Conservation (phyloP, 2,329 filamentous ascomycete genomes). For the Hypoxylon sp. region DNA sequence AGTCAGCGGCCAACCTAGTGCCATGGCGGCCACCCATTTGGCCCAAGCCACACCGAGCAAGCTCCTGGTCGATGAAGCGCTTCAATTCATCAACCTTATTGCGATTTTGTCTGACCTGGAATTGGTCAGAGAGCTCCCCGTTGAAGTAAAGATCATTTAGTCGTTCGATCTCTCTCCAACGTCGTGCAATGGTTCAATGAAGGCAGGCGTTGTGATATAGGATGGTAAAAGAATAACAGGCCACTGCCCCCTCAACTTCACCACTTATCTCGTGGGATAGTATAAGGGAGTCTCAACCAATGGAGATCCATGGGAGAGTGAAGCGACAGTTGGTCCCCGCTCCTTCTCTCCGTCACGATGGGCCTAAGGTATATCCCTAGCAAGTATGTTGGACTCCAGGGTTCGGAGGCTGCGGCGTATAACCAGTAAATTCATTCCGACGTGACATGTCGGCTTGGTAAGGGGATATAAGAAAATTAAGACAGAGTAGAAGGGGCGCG, state of each 20-base stretch:
- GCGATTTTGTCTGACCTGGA: neutral
- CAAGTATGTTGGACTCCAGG: slow-evolving; percentile 54
- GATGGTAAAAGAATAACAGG: neutral
- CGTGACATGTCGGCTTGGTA: slow-evolving; percentile 67
- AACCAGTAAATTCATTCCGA: slow-evolving; percentile 61
- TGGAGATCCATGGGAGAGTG: slow-evolving; percentile 71
- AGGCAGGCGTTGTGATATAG: too few species aligned
- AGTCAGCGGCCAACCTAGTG: neutral
- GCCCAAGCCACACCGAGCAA: slow-evolving; percentile 10
- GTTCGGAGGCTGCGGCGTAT: slow-evolving; percentile 50
- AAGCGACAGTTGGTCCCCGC: slow-evolving; percentile 74
- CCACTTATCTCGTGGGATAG: neutral
- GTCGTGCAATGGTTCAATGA: neutral
- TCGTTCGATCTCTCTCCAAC: neutral
- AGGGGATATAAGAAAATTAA: slow-evolving; percentile 41
- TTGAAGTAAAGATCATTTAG: neutral
- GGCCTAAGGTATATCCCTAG: slow-evolving; percentile 57
- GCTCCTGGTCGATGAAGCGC: slow-evolving; percentile 2
- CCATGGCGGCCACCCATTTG: slow-evolving; percentile 20
- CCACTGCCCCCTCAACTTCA: neutral
- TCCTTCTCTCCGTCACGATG: slow-evolving; percentile 77
- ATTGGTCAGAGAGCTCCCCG: neutral
- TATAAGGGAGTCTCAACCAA: slow-evolving; percentile 50
- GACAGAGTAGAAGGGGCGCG: slow-evolving; percentile 53
- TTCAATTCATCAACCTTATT: neutral